Conservation (phyloP, 306 rosid species). For the barrel medic (Medicago truncatula) region MtrunA17r5.0-ANR NC_053046.1:33664001-33664500, state of each 20-base stretch:
- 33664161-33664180: not conserved
- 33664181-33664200: not conserved
- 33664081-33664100: not conserved
- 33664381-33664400: no score
- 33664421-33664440: no score
- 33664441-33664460: no score
- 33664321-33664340: not conserved
- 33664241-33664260: not conserved
- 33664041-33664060: not conserved
- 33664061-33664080: not conserved
- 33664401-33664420: no score
- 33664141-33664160: not conserved
- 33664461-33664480: no score
- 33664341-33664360: no score
- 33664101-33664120: not conserved
- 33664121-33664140: not conserved
- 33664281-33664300: not conserved
- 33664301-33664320: not conserved
- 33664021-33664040: not conserved
- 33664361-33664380: no score
- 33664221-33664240: not conserved
- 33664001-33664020: not conserved
- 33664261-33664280: not conserved
- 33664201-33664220: not conserved
- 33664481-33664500: no score